Base-by-base conservation (phyloP, 73 alveolate genomes). In the Paramecium tetraurelia region DNA sequence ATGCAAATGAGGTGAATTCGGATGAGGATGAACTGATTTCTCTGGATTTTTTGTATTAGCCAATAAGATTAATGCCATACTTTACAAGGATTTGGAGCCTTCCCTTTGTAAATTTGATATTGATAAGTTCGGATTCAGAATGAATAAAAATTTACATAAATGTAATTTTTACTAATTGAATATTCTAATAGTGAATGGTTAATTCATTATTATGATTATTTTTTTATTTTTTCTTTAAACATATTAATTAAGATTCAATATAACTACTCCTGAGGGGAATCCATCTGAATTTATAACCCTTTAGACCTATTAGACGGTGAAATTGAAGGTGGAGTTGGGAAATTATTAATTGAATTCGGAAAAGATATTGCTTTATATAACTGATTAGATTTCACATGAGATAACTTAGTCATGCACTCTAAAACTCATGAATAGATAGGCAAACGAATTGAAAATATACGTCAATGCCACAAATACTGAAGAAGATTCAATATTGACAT, bases 181-280 rank as follows among this genome's bases (percentile, higher is more conserved):
- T 53, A 53, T 53, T 53, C 35, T 53, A 53, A 53, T 53, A 53
- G 69, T 53, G 69, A 53, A 53, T 53, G 16, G 31, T 53, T 16
- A 53, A 53, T 53, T 53, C 69, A 53, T 53, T 53, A 53, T 53
- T 53, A 48, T 48, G 59, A 48, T 48, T 48, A 48, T 48, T 48
- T 48, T 48, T 48, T 48, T 48, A 53, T 53, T 53, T n/a, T 18
- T 53, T 53, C 50, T 63, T 11, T 63, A 63, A 27, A 14, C 84
- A 12, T 33, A 63, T 33, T 63, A 63, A 63, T 63, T 63, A 33
- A 63, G 84, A 63, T 63, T 72, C 86, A 72, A 72, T 72, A 72
- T 72, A 12, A 72, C 86, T 2, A 72, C 59, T 3, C 86, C 86
- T n/a, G 59, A 72, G 7, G 86, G 86, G 9, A 72, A 72, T 72